Percentiles rank a stretch among this genome's conserved stretches.
phyloP scores from a whole-genome alignment of 192 early-diverging fungal genomes.

The Tieghemiomyces parasiticus region DNA sequence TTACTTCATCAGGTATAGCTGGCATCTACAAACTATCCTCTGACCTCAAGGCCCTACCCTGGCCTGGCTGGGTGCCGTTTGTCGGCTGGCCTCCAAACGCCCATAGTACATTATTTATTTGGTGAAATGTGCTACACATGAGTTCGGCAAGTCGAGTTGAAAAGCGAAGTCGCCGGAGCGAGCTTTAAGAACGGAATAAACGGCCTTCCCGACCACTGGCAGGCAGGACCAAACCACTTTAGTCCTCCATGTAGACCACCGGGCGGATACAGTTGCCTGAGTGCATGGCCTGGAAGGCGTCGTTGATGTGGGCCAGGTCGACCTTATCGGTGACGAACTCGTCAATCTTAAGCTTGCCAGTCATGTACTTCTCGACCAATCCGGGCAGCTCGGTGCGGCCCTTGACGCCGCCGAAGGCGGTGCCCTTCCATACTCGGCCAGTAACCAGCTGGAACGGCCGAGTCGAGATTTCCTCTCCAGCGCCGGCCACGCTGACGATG shows the following conservation, averaged over 20 bases:
- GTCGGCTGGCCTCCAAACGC: no score
- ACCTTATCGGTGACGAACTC: constrained; percentile 78
- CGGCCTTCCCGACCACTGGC: no score
- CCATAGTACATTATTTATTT: no score
- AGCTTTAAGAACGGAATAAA: no score
- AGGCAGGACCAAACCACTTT: no score
- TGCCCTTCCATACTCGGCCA: constrained; percentile 90
- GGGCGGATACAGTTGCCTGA: constrained; percentile 41
- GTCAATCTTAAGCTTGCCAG: constrained; percentile 79
- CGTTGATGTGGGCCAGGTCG: constrained; percentile 73
- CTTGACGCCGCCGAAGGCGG: constrained; percentile 95
- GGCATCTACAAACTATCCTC: no score
- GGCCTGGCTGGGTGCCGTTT: no score
- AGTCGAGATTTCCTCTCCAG: constrained; percentile 84
- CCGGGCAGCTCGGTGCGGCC: constrained; percentile 79
- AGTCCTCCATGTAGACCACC: constrained; percentile 20
- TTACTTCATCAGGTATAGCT: no score
- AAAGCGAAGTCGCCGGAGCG: no score
- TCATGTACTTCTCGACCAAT: constrained; percentile 74
- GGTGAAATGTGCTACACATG: no score
- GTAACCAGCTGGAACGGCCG: constrained; percentile 96
- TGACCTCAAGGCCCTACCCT: no score
- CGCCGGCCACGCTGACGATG: constrained; percentile 84
- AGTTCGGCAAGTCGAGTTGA: no score
- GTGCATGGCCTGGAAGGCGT: constrained; percentile 88